Evolutionary conservation across 2,329 filamentous ascomycete genomes (phyloP), one percentile per base, ranked within the genome.

Genomic region (Pseudogymnoascus sp.): DNA sequence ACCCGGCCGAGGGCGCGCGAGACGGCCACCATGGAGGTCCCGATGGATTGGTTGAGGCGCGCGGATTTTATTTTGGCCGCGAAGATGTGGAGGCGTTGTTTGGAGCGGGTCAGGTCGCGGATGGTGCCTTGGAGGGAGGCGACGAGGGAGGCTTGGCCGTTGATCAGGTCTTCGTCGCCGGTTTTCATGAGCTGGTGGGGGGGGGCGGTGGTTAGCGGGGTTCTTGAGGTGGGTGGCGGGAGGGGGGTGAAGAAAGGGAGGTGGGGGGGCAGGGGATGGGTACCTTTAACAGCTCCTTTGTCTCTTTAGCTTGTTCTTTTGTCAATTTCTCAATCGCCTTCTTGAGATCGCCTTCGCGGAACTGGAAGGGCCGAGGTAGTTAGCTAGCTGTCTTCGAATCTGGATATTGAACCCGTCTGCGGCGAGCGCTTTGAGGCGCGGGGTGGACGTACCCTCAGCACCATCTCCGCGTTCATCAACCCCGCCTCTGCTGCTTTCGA

Each of bases 131-230:
- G 61, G 36, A 62, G 36, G 61, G 23, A 21, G 41, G 36, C 61
- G 36, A 62, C 28, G n/a, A 62, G 23, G 11, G 19, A 21, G 41
- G 61, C 61, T 43, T 62, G 61, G 25, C 36, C 36, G 39, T 62
- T 51, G 41, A 62, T 62, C 8, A 62, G 25, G 21, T 45, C 61
- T 51, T 62, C 37, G 39, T 62, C 39, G 61, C 61, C 61, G 36
- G 34, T 23, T 62, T 62, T 62, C 34, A 62, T 62, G 25, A 62
- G 61, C 61, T 62, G 60, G 31, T 2, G 13, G 45, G 19, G 25
- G 45, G 11, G 11, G 11, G 6, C 8, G 31, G n/a, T n/a, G 14
- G 51, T 60, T 60, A 60, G 31, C 16, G n/a, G 23, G 51, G 14
- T 16, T 16, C 6, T 14, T 25, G 23, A 2, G 8, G 13, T 34